Evolutionary conservation across 768 basidiomycete species (phyloP).

Genomic region (Suillus weaverae): DNA sequence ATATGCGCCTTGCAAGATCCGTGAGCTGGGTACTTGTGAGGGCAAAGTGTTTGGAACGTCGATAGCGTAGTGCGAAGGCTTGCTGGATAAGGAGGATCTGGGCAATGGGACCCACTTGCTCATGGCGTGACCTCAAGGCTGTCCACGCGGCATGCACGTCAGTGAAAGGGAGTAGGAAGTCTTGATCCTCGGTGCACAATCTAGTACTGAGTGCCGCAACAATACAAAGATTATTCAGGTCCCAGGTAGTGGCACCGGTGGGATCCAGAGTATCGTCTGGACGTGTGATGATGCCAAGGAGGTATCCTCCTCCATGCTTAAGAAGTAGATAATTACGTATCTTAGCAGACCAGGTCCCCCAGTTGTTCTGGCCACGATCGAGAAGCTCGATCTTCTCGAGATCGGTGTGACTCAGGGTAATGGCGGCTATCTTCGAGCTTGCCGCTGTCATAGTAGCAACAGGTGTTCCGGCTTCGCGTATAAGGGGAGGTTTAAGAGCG

Average conservation of each 20-base stretch:
- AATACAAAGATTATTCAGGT: neutral
- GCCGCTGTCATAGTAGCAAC: too few species aligned
- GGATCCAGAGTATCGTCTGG: neutral
- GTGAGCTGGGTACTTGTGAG: neutral
- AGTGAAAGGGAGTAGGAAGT: neutral
- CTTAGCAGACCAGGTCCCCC: too few species aligned
- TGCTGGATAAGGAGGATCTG: neutral
- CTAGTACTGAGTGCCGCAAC: neutral
- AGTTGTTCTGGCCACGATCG: too few species aligned
- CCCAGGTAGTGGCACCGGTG: rapidly evolving
- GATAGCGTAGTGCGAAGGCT: neutral
- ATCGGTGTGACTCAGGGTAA: too few species aligned
- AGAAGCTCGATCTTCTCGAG: neutral
- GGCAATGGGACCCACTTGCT: neutral
- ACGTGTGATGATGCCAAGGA: too few species aligned
- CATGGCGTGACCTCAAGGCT: neutral
- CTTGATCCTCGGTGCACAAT: neutral
- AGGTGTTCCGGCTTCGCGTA: too few species aligned
- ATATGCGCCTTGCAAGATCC: neutral
- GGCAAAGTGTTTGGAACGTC: neutral
- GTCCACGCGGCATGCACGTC: neutral
- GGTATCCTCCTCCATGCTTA: too few species aligned
- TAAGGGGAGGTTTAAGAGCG: too few species aligned
- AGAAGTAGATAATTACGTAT: too few species aligned
- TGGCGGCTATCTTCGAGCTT: too few species aligned